Evolutionary conservation across 2,329 filamentous ascomycete genomes (phyloP).

Genomic region (Colletotrichum karsti): DNA sequence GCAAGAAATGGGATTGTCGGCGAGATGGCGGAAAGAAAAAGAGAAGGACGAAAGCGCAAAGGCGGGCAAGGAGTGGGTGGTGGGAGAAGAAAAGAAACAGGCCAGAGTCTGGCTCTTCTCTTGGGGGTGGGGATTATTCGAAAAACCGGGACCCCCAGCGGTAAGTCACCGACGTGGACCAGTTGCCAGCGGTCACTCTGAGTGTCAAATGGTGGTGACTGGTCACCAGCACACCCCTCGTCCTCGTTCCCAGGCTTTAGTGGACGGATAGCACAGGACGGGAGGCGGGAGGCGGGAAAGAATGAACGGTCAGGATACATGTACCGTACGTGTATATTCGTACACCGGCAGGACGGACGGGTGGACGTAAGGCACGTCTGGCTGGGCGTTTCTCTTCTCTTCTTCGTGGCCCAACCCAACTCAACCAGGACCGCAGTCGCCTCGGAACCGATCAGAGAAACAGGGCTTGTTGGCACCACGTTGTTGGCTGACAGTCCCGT

Average conservation of each 20-base stretch:
- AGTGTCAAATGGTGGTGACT: slow-evolving; percentile 6
- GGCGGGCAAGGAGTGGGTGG: slow-evolving; percentile 37
- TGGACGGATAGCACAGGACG: neutral
- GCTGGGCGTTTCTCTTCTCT: slow-evolving; percentile 2
- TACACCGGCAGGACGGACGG: neutral
- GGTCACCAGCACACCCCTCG: slow-evolving; percentile 9
- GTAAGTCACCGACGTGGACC: slow-evolving; percentile 15
- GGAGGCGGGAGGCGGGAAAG: slow-evolving; percentile 2
- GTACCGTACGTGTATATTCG: neutral
- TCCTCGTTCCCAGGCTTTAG: neutral
- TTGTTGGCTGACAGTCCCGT: slow-evolving; percentile 38
- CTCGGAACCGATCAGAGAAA: slow-evolving; percentile 8
- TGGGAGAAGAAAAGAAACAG: slow-evolving; percentile 38
- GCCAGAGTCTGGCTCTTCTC: slow-evolving; percentile 28
- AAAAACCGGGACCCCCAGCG: slow-evolving; percentile 29
- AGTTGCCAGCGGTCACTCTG: slow-evolving; percentile 11
- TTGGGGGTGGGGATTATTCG: slow-evolving; percentile 20
- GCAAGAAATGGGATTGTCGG: slow-evolving; percentile 36
- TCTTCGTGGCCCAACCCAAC: slow-evolving; percentile 32
- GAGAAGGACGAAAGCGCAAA: slow-evolving; percentile 36
- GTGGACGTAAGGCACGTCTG: too few species aligned
- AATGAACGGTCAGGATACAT: neutral
- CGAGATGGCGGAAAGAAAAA: slow-evolving; percentile 38
- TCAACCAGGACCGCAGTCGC: neutral
- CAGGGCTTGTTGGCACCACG: slow-evolving; percentile 35